These are phyloP conservation scores for Chenopodium quinoa DNA, from an alignment of 148 eudicot genomes.

Conservation along the genomic window DNA sequence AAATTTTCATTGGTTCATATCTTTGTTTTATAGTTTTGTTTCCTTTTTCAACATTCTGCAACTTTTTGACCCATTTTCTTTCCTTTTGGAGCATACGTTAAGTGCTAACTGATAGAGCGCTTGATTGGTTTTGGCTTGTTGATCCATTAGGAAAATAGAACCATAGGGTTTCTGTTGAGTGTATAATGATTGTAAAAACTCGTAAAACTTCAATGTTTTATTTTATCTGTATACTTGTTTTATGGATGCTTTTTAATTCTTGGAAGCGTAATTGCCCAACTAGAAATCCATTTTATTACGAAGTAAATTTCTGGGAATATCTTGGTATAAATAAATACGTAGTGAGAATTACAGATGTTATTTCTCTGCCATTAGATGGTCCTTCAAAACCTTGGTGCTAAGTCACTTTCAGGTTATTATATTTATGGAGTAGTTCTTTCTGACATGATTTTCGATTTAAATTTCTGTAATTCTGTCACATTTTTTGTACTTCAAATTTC, in stretches of 20 bases:
- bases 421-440: too few species aligned
- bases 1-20: background rate
- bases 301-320: background rate
- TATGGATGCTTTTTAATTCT: background rate
- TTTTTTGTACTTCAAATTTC: background rate
- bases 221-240: slow-evolving; percentile 11
- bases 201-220: slow-evolving; percentile 10
- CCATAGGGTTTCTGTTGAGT: slow-evolving; percentile 19
- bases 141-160: slow-evolving; percentile 2
- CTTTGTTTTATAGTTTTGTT: background rate
- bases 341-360: too few species aligned
- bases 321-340: background rate
- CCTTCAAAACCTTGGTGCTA: background rate
- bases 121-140: slow-evolving; percentile 6
- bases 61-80: slow-evolving; percentile 5
- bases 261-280: background rate
- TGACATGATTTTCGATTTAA: too few species aligned
- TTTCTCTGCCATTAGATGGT: background rate
- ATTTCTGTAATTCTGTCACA: background rate
- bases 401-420: background rate
- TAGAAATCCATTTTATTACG: background rate
- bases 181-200: slow-evolving; percentile 29
- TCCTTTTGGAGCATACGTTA: slow-evolving; percentile 4
- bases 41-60: background rate
- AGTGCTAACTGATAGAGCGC: background rate